Base-by-base conservation (phyloP, 2,329 filamentous ascomycete species). In the Chrysoporthe deuterocubensis region DNA sequence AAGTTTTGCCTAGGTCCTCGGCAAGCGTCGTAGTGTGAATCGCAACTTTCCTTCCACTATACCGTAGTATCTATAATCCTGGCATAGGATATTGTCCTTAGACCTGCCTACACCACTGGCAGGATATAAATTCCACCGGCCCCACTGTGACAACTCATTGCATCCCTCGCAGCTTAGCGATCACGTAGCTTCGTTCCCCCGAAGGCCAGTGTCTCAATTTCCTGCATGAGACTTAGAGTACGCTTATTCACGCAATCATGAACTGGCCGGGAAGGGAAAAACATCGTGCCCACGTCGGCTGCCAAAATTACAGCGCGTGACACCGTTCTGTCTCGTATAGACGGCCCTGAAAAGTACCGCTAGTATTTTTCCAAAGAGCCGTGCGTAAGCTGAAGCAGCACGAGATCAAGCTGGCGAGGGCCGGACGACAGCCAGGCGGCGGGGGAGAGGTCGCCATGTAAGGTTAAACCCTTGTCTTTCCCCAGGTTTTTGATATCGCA, bases 361-460 rank as follows among this genome's bases (percentile, higher is more conserved):
- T 72, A 34, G 61, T 61, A 40, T 69, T 56, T 40, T 32, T 26
- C 54, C 32, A 18, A 34, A 9, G 18, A 14, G 34, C 54, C 32
- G 40, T 40, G 16, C 9, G 40, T 6, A 21, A 57, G 32, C 74
- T 76, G 74, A 18, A 44, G 42, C 54, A 32, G 56, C 13, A 44
- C 34, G 18, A 14, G 14, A 16, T 16, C 48, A 57, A n/a, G 48
- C 54, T 14, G n/a, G 62, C 63, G 62, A 66, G 59, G 63, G 58
- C 61, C 43, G 42, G 44, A 40, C 26, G 40, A 16, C 34, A 32
- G 16, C 59, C 4, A 42, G 6, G 21, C 18, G 26, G 32, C n/a
- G 26, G 59, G 44, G 54, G 21, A 52, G 58, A 56, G 40, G 9
- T 57, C 4, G 3, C n/a, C 18, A 37, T 21, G 16, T 18, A 11